Conservation (phyloP, 148 eudicot genomes). For the Persicaria maculosa region DNA sequence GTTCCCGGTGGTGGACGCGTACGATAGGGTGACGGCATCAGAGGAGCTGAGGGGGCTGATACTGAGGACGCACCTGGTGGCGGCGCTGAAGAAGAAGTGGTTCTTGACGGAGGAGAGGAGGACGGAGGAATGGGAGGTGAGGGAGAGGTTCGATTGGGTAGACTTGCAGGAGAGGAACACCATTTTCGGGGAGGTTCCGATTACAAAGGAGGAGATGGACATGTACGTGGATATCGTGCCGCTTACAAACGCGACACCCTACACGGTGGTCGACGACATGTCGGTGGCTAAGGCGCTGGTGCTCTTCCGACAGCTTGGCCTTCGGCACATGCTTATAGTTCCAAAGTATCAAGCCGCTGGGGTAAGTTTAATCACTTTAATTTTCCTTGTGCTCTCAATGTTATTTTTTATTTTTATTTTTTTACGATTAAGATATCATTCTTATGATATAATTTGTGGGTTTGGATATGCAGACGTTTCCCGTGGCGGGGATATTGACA, state of each 20-base stretch:
- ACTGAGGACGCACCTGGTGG: constrained; percentile 58
- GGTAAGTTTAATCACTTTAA: constrained; percentile 31
- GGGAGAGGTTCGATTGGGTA: constrained; percentile 52
- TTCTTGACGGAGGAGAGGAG: constrained; percentile 44
- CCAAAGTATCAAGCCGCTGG: constrained; percentile 71
- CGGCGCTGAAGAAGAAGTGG: constrained; percentile 67
- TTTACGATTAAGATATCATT: too few relatives aligned
- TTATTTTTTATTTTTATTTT: too few relatives aligned
- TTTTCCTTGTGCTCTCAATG: too few relatives aligned
- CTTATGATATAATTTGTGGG: too few relatives aligned
- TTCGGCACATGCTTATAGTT: constrained; percentile 73
- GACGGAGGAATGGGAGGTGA: constrained; percentile 22
- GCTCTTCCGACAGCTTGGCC: constrained; percentile 74
- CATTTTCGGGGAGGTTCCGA: constrained; percentile 46
- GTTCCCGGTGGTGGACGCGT: constrained; percentile 72
- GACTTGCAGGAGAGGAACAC: constrained; percentile 55
- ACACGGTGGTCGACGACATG: constrained; percentile 69
- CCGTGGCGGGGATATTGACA: constrained; percentile 81
- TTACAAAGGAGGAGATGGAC: constrained; percentile 64
- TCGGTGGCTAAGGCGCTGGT: constrained; percentile 84
- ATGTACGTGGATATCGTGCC: constrained; percentile 79
- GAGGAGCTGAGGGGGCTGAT: constrained; percentile 44
- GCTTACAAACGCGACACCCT: constrained; percentile 67
- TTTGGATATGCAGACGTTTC: constrained; percentile 16
- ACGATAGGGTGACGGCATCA: constrained; percentile 21